Evolutionary conservation across 1,284 basidiomycete genomes (phyloP), one percentile per base, ranked within the genome.

Genomic region (Volvariella surrecta): DNA sequence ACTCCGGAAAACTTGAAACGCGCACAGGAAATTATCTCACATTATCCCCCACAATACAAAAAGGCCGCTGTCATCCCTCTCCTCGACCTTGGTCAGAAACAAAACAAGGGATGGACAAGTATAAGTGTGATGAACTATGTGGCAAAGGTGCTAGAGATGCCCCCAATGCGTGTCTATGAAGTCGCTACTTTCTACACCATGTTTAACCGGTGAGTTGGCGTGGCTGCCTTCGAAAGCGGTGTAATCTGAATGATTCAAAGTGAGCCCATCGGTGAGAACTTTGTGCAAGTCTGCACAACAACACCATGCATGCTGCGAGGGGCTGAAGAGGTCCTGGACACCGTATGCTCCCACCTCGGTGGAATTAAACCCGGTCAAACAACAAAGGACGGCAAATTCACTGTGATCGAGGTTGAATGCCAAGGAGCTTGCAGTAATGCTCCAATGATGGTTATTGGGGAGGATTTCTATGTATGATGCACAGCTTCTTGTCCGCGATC

Each of bases 181-280:
- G 96, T 99, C 42, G 95, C 96, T 10, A 96, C 93, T 9, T 99
- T 99, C 71, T 99, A 99, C 67, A 99, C 95, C 53, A 98, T 99
- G 95, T 98, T 92, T 73, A 96, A 95, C 71, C 79, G 90, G 86
- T 86, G 47, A 56, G 73, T 58, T 46, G 13, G 37, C 24, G 6
- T 28, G 24, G 24, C 6, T 28, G 6, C 24, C 6, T 40, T 16
- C 21, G 10, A 16, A 35, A 8, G 2, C 41, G 19, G 44, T 2
- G 31, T 11, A 4, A 32, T 8, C 32, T 32, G 19, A 22, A 37
- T 20, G 40, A 18, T 43, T 2, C 52, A 19, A 50, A 91, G 91
- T 40, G 93, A 96, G 65, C 96, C 95, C 4, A 92, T 98, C 47
- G 95, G 93, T 43, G 72, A 89, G 58, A 76, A 96, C 66, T 97